Evolutionary conservation across 208 protist species (phyloP), one percentile per base, ranked within the genome.

Genomic region (Trypanosoma melophagium): DNA sequence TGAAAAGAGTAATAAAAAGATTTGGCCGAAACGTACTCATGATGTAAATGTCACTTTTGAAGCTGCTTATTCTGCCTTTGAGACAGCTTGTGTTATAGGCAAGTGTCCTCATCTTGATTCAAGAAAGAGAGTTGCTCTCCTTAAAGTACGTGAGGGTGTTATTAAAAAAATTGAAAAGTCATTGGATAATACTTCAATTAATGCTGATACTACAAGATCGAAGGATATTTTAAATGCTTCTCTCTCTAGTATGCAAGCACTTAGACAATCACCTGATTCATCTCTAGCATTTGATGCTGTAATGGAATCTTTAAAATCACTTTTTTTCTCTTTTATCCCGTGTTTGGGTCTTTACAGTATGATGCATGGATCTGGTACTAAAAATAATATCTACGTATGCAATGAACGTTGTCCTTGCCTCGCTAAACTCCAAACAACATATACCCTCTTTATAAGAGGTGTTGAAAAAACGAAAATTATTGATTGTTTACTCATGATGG

Each of bases 391-490:
- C 16, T 90, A 82, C 67, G 84, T 88, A 38, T 93, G 87, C 73
- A 86, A 80, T 65, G 84, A 90, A 21, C 74, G 80, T 24, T 93
- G 87, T 56, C 76, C 81, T 7, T 93, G 87, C 54, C 87, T 77
- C 65, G 67, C 66, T 17, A 79, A 79, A 45, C 73, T 93, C 28
- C 75, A 75, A 60, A 75, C 64, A n/a, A 73, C 67, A 35, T 76
- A 76, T 56, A 88, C 87, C 13, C 47, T 90, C n/a, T 90, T 89
- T 66, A 76, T 90, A 60, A 71, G 75, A 53, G 81, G 86, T 59
- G 76, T 93, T 54, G 83, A 93, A 59, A 88, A 88, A 68, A 82
- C 74, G 57, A 93, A 93, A 60, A 76, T 93, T 35, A 79, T 93
- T 51, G 87, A 93, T 67, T 88, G 79, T 60, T 56, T 88, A n/a